Evolutionary conservation across 2,329 filamentous ascomycete genomes (phyloP), one percentile per base, ranked within the genome.

Genomic region (Malbranchea cinnamomea): DNA sequence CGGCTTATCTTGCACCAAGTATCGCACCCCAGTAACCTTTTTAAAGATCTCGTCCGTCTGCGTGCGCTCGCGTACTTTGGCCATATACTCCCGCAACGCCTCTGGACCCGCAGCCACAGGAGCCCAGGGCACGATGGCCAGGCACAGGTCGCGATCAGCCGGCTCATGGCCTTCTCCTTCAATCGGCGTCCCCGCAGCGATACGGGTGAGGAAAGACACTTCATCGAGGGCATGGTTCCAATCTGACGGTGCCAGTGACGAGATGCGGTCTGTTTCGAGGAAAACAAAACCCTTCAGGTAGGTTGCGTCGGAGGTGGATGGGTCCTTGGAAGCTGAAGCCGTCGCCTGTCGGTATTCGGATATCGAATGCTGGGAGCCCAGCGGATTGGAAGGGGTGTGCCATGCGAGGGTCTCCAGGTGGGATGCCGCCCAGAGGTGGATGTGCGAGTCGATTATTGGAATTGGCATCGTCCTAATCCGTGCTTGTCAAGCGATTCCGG

Each of bases 41-140:
- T 45, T 43, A 74, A 73, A 89, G 10, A 68, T 65, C 26, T 51
- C 48, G 1, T 77, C 79, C 0, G 76, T 74, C 31, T 59, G 60
- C 2, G 44, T 37, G 37, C 46, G 39, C 30, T 70, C 58, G 48
- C 72, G 59, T 2, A 73, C 79, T 10, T 63, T 47, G 0, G 53
- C 53, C 4, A 92, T 59, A 50, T 91, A 94, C 38, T 56, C 53
- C 37, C 68, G 58, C 48, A 94, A 54, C 1, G 62, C 65, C 4
- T 52, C 59, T 0, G 65, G 48, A 0, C 79, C 73, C 23, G 72
- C 70, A 6, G 78, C 69, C 28, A 94, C 49, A 0, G 85, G 85
- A n/a, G 83, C 84, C 81, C 82, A 94, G 1, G 82, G 74, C 3
- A 94, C 67, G 39, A 84, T 70, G 0, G 68, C 85, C 2, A 75